Evolutionary conservation across 2,329 filamentous ascomycete genomes (phyloP).

Genomic region (Fusarium compactum): DNA sequence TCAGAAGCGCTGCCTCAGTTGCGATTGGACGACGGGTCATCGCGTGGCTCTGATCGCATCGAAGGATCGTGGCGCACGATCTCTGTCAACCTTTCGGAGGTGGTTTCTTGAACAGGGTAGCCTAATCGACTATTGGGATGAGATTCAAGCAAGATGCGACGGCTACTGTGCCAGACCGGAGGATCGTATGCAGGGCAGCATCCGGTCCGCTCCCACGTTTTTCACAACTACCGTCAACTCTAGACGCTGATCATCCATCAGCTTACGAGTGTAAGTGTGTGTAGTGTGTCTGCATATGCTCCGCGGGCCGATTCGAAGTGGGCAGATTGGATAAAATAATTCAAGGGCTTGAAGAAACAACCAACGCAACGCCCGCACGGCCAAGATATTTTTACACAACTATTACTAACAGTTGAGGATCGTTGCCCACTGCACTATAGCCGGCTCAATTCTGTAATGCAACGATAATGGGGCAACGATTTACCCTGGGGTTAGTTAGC

Average conservation of each 20-base stretch:
- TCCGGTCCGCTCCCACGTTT: constrained; percentile 28
- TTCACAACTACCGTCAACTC: constrained; percentile 39
- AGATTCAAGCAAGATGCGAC: constrained; percentile 11
- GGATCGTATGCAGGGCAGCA: constrained; percentile 31
- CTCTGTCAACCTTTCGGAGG: constrained; percentile 35
- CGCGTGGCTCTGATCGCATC: constrained; percentile 23
- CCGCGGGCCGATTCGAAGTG: constrained; percentile 43
- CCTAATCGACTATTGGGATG: constrained; percentile 23
- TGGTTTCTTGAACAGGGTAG: constrained; percentile 45
- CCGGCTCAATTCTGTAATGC: constrained; percentile 17
- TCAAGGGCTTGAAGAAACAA: not conserved
- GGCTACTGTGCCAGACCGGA: constrained; percentile 19
- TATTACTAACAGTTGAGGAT: constrained; percentile 32
- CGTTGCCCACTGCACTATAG: constrained; percentile 15
- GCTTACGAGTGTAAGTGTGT: not conserved
- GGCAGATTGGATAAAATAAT: constrained; percentile 2
- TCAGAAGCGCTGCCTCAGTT: constrained; percentile 26
- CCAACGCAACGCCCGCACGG: constrained; percentile 21
- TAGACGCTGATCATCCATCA: constrained; percentile 18
- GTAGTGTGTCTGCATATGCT: constrained; percentile 31
- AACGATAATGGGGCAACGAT: constrained; percentile 31
- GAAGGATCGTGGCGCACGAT: constrained; percentile 42
- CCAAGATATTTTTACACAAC: constrained; percentile 16
- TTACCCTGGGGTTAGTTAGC: constrained; percentile 23
- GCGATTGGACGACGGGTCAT: constrained; percentile 28